These are phyloP conservation scores for Zygoascus bituminiphila DNA, from an alignment of 805 yeast species.

Conservation along the genomic window DNA sequence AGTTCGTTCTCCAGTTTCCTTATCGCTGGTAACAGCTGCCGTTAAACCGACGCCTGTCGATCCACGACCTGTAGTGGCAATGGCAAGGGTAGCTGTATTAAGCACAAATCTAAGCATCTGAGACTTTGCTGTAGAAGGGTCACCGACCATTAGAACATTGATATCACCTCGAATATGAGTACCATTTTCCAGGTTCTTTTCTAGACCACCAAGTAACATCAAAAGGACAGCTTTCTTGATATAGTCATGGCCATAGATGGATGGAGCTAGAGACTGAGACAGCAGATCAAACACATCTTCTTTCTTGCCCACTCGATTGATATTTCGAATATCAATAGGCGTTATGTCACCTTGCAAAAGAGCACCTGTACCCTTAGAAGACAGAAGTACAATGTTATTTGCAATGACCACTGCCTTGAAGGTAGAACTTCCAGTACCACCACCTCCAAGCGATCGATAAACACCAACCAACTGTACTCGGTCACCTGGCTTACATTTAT, in stretches of 20 bases:
- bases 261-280: constrained; percentile 86
- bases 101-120: constrained; percentile 90
- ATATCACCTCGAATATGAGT: constrained; percentile 98
- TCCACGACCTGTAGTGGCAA: constrained; percentile 98
- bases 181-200: constrained; percentile 88
- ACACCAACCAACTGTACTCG: constrained; percentile 91
- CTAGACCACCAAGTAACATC: constrained; percentile 89
- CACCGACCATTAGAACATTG: constrained; percentile 94
- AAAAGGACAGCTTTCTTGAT: constrained; percentile 86
- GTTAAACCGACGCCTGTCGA: constrained; percentile 99
- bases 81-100: constrained; percentile 90
- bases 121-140: constrained; percentile 97
- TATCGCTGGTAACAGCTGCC: constrained; percentile 94
- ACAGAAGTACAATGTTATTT: constrained; percentile 81
- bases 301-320: constrained; percentile 67
- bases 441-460: constrained; percentile 80
- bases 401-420: constrained; percentile 81
- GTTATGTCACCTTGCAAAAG: constrained; percentile 56
- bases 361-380: constrained; percentile 79
- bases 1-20: constrained; percentile 93
- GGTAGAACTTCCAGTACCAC: constrained; percentile 35
- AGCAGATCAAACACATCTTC: constrained; percentile 67
- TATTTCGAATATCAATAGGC: constrained; percentile 77
- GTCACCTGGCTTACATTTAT: constrained; percentile 89
- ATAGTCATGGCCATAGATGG: constrained; percentile 87